A percentile compares a stretch with the other conserved stretches of the same genome.
Evolutionary conservation across 2,329 filamentous ascomycete genomes (phyloP).

Genomic region (Delphinella strobiligena): DNA sequence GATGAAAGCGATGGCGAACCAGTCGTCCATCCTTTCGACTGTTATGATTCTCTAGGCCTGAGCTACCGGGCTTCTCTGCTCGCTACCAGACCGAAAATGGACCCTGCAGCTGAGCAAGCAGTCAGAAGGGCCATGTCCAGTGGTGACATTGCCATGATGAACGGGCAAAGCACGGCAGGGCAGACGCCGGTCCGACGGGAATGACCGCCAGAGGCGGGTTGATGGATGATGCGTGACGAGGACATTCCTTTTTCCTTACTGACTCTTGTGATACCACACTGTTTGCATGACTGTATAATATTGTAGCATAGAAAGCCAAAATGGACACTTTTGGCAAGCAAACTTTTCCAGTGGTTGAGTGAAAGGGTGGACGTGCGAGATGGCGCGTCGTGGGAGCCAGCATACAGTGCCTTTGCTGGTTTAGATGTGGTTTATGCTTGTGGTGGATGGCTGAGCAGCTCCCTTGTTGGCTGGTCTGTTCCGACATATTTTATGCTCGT

Average conservation of each 20-base stretch:
- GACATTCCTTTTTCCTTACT: conserved; percentile 2
- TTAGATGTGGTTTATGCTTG: too few relatives aligned
- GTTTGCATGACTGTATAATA: conserved; percentile 1
- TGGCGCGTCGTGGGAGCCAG: too few relatives aligned
- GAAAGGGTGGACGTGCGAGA: too few relatives aligned
- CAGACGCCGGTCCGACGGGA: conserved; percentile 1
- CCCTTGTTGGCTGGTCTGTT: too few relatives aligned
- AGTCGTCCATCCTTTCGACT: conserved; percentile 63
- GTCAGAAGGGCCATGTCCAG: conserved; percentile 10
- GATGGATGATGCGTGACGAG: conserved; percentile 3
- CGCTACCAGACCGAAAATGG: conserved; percentile 12
- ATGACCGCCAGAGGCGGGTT: conserved; percentile 1
- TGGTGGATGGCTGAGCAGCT: too few relatives aligned
- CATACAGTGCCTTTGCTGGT: too few relatives aligned
- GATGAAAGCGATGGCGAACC: conserved; percentile 72
- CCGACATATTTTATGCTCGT: too few relatives aligned
- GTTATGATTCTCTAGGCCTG: conserved; percentile 46
- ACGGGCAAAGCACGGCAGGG: conserved; percentile 9
- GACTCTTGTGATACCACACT: conserved; percentile 3
- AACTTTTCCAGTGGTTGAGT: too few relatives aligned
- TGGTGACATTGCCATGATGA: conserved; percentile 9
- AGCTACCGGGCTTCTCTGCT: conserved; percentile 41
- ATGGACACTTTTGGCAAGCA: conserved; percentile 10
- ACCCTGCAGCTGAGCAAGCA: conserved; percentile 4
- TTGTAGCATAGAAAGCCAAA: conserved; percentile 3